Base-by-base conservation (phyloP, 2,329 filamentous ascomycete genomes). In the Beauveria bassiana region DNA sequence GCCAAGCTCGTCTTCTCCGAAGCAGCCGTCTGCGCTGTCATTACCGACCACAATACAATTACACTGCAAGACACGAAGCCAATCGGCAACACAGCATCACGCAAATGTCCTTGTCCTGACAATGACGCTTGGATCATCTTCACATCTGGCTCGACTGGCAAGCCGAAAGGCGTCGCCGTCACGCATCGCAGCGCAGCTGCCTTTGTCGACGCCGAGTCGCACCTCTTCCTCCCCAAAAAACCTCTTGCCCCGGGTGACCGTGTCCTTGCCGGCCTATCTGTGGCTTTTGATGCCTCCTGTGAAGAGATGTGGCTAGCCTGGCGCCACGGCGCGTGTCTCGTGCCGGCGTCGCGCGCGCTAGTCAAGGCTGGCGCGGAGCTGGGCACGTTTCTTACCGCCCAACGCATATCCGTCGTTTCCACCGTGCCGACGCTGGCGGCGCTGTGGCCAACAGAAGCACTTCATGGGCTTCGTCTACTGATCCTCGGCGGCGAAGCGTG, bases 81-180 rank as follows among this genome's bases (percentile, higher is more conserved):
- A 2, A 28, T 46, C 5, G 62, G 57, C 26, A 20, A 47, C 9
- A 26, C 38, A 7, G 47, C 50, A 12, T 52, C 60, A 6, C 54
- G 49, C 18, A 45, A 26, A 28, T 7, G 12, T 3, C 66, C 66
- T 7, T 31, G 43, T 1, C 51, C 55, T 9, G 65, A 65, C 12
- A 55, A 67, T 46, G 66, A 67, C 28, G 66, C 66, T 12, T 67
- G 66, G 66, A 65, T 69, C 43, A 69, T 69, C 38, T 68, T 67
- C 52, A 69, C 68, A 10, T 63, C 61, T 2, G 61, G 61, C 28
- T 61, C 61, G 18, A 63, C 61, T 7, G 61, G 61, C 22, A 63
- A 63, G 61, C 67, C 68, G 3, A 69, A 69, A 47, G 68, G 68
- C 14, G 67, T 66, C 10, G 61, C 67, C 3, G 64, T 69, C 34